phyloP scores from a whole-genome alignment of 2,329 filamentous ascomycete species.

The Dryadomyces quercus-mongolicae region DNA sequence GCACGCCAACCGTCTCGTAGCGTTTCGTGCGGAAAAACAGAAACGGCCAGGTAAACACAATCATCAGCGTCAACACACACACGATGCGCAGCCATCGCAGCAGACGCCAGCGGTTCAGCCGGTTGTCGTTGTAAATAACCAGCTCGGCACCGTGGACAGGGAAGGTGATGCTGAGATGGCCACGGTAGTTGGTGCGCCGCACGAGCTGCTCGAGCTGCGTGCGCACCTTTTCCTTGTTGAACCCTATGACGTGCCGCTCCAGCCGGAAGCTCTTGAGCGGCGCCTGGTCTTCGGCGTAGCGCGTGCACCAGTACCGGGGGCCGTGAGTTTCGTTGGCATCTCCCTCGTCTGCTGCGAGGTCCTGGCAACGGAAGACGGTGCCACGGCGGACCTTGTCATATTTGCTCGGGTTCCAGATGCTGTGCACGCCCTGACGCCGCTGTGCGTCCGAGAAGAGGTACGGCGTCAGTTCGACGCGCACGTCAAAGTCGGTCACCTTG shows the following conservation, averaged over 20 bases:
- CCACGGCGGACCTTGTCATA: constrained; percentile 53
- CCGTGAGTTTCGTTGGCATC: constrained; percentile 12
- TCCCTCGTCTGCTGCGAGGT: constrained; percentile 17
- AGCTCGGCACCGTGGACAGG: constrained; percentile 43
- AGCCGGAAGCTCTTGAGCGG: constrained; percentile 45
- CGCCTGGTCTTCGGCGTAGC: constrained; percentile 47
- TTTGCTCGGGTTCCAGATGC: constrained; percentile 41
- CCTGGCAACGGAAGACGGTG: constrained; percentile 40
- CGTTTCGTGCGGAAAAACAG: constrained; percentile 55
- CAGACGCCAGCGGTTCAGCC: constrained; percentile 52
- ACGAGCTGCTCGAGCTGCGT: constrained; percentile 43
- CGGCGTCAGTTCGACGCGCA: constrained; percentile 45
- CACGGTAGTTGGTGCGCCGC: constrained; percentile 54
- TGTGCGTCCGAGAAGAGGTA: constrained; percentile 37
- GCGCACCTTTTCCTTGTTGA: constrained; percentile 43
- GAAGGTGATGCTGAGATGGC: constrained; percentile 45
- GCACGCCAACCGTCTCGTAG: constrained; percentile 49
- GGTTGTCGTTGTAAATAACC: constrained; percentile 51
- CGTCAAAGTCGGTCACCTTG: constrained; percentile 45
- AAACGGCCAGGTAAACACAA: constrained; percentile 59
- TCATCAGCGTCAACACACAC: constrained; percentile 55
- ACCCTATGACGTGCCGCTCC: constrained; percentile 41
- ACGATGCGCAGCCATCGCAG: constrained; percentile 51
- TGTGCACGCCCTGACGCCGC: constrained; percentile 26
- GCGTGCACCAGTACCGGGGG: constrained; percentile 55